Conservation (phyloP, 345 rosid genomes). For the Nephelium lappaceum region DNA sequence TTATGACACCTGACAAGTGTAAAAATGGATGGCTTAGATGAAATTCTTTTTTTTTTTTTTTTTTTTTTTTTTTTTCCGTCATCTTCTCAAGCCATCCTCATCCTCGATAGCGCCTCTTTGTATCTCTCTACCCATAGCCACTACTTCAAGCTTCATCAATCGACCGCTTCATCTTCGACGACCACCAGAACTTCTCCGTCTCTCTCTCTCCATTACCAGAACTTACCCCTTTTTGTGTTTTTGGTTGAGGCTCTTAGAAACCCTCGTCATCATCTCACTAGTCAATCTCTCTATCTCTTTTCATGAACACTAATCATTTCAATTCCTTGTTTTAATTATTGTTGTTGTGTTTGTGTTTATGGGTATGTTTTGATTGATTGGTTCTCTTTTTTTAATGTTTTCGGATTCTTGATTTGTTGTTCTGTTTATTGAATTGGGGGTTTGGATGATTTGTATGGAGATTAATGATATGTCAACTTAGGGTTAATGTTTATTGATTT, state of each 20-base stretch:
- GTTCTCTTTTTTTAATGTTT: neutral
- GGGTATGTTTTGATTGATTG: neutral
- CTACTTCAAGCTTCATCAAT: no score
- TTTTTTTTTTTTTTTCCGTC: no score
- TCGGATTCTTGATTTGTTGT: slow-evolving; percentile 6
- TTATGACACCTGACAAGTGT: no score
- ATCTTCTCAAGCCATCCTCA: no score
- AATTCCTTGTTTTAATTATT: neutral
- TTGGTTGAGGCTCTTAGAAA: slow-evolving; percentile 93
- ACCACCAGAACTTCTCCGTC: no score
- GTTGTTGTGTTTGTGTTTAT: neutral
- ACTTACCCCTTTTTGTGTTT: slow-evolving; percentile 27
- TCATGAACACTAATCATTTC: neutral
- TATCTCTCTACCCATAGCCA: no score
- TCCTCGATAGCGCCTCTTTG: no score
- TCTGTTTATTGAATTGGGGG: neutral
- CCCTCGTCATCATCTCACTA: slow-evolving; percentile 94
- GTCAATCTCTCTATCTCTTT: slow-evolving; percentile 35
- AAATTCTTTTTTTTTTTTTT: no score
- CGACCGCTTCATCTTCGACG: no score
- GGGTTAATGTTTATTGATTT: no score
- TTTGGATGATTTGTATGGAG: neutral
- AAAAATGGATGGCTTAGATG: no score
- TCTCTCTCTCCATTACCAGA: no score
- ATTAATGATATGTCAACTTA: neutral